These are phyloP conservation scores for Skeletonema potamos DNA, from an alignment of 108 stramenopile genomes.

Conservation along the genomic window DNA sequence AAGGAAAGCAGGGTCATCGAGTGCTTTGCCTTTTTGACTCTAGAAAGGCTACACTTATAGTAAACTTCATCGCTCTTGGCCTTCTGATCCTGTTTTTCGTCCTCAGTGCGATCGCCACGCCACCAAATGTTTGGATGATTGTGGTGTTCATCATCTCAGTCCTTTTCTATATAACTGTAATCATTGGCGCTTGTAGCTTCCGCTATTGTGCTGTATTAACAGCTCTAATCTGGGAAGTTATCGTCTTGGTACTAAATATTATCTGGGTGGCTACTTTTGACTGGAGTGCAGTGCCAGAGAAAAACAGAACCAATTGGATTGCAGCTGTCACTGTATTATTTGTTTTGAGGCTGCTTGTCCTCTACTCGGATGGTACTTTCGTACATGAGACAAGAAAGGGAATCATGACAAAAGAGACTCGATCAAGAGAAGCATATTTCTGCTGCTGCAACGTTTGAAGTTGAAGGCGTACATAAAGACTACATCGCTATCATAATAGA, in stretches of 20 bases:
- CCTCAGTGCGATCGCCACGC: background rate
- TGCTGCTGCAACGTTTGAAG: slow-evolving; percentile 23
- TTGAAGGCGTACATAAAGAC: no score
- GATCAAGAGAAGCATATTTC: slow-evolving; percentile 4
- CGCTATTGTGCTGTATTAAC: background rate
- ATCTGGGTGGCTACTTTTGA: background rate
- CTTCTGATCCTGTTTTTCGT: slow-evolving; percentile 3
- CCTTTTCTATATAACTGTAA: slow-evolving; percentile 1
- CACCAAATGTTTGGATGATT: background rate
- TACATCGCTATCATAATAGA: background rate
- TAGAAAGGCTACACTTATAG: slow-evolving; percentile 1
- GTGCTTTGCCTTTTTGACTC: slow-evolving; percentile 21
- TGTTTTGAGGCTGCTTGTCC: background rate
- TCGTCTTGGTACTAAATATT: background rate
- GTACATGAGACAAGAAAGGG: slow-evolving; percentile 5
- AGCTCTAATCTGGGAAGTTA: slow-evolving; percentile 9
- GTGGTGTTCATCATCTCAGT: background rate
- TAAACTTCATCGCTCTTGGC: background rate
- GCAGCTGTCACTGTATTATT: background rate
- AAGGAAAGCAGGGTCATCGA: slow-evolving; percentile 13
- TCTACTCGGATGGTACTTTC: slow-evolving; percentile 4
- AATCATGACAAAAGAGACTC: slow-evolving; percentile 7
- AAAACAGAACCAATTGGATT: background rate
- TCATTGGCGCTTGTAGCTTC: slow-evolving; percentile 5
- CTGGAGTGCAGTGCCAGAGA: background rate